Base-by-base conservation (phyloP, 352 stramenopile species). In the Saprolegnia parasitica region DNA sequence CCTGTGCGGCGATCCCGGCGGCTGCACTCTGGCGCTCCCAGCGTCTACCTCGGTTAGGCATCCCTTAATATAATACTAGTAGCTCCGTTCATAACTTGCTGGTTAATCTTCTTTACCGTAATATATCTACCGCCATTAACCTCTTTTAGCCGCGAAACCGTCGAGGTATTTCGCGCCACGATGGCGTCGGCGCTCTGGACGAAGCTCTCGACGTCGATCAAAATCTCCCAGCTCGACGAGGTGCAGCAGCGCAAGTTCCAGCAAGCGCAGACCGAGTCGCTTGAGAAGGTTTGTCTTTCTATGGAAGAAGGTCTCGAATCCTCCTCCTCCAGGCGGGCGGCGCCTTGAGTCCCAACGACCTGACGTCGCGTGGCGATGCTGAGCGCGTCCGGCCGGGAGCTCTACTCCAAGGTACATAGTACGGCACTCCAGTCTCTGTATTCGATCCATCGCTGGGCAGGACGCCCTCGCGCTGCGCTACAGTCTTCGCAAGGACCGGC, bases 401-500 rank as follows among this genome's bases (percentile, higher is more conserved):
- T 60, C 3, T 60, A 60, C 35, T 60, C 52, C 20, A 15, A 60
- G 11, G 52, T 60, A 11, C 24, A 20, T 4, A 20, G 3, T 16
- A 16, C 52, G 18, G 18, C 21, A 52, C 32, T 15, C 32, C 52
- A 39, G 8, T 58, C 8, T 16, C 52, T 39, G 15, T 39, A 8
- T 16, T 8, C 0, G 9, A 1, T 56, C 20, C n/a, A 60, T 60
- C 21, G 5, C 5, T 32, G 10, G 9, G 23, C 35, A 70, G 63
- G 63, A 70, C 21, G 54, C 63, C 0, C 54, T 70, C 50, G 26
- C 61, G 29, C 63, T 70, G 4, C 63, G 63, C 5, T 70, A 70
- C 29, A 40, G 63, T 26, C 54, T 70, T 1, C 49, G 63, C 0
- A 52, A 52, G 21, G 29, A 70, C 39, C 15, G n/a, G 20, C 29